Evolutionary conservation across 495 filamentous ascomycete genomes (phyloP), one percentile per base, ranked within the genome.

Genomic region (Chaetomium tenue): DNA sequence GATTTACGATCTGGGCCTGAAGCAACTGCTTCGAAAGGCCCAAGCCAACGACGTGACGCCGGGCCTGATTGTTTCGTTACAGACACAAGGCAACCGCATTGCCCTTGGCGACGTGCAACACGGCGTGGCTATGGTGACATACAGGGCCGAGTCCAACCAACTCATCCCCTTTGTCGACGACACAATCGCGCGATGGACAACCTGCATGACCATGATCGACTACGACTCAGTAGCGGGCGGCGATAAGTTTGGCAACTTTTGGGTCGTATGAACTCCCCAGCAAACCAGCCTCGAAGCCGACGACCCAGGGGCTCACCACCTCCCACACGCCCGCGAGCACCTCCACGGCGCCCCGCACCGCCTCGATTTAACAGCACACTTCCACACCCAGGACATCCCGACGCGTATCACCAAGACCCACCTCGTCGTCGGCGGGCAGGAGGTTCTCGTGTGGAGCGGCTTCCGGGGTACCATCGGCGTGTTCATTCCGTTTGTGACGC

Each of bases 181-280:
- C 72, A 86, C 87, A n/a, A 81, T 97, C 58, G 79, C 92, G 37
- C 87, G 94, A n/a, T 97, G 90, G 89, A 96, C 91, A 0, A 92
- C 90, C 2, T 86, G 87, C 48, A 89, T 87, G 0, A 82, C 90
- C 5, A 96, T 97, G 93, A 87, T 97, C 1, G 94, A 98, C 72
- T 98, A 98, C 75, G 93, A 97, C 72, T 96, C 93, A 1, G 86
- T 89, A 18, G 93, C 92, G 15, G 94, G 93, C 37, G 94, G 94
- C 50, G 94, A 98, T 77, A 97, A 96, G 73, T 98, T 98, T 66
- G 94, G 94, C 46, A 98, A 97, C 70, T 72, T 98, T 4, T 98
- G 91, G 91, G 82, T 98, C 42, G 73, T 98, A 60, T 89, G 94
- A 18, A 93, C 90, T 70, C 92, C 94, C 0, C 83, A 87, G 64